These are phyloP conservation scores for Nemania sp. DNA, from an alignment of 2,329 filamentous ascomycete species.

Conservation along the genomic window DNA sequence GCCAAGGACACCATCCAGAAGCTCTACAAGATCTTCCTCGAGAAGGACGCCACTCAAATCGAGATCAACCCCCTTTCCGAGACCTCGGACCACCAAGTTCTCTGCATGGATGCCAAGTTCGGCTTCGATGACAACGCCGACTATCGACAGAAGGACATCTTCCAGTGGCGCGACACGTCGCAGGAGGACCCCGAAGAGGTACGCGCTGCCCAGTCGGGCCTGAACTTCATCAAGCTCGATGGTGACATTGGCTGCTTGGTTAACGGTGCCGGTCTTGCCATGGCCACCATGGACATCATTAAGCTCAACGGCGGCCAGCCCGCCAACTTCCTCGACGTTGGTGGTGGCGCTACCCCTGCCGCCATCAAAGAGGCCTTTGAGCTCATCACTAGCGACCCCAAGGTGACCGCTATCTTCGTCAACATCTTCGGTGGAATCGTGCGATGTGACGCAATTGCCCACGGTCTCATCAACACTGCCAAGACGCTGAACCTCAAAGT, in stretches of 20 bases:
- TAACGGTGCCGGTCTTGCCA: slow-evolving; percentile 98
- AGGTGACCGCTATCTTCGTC: slow-evolving; percentile 98
- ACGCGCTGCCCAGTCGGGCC: slow-evolving; percentile 87
- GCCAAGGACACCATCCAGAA: slow-evolving; percentile 97
- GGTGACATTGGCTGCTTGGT: slow-evolving; percentile 99
- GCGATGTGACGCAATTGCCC: slow-evolving; percentile 94
- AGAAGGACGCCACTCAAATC: slow-evolving; percentile 98
- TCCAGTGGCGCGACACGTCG: slow-evolving; percentile 87
- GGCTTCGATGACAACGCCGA: slow-evolving; percentile 99
- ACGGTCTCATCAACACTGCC: slow-evolving; percentile 93
- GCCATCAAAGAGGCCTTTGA: slow-evolving; percentile 98
- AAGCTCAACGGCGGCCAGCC: slow-evolving; percentile 96
- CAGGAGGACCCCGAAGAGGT: slow-evolving; percentile 99
- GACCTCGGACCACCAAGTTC: slow-evolving; percentile 96
- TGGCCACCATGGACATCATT: slow-evolving; percentile 99
- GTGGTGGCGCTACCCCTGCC: slow-evolving; percentile 93
- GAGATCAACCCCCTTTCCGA: slow-evolving; percentile 99
- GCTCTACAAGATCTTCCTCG: slow-evolving; percentile 97
- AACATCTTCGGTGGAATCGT: slow-evolving; percentile 99
- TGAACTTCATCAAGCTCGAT: slow-evolving; percentile 99
- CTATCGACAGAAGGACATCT: slow-evolving; percentile 96
- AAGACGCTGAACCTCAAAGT: slow-evolving; percentile 94
- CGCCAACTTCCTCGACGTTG: slow-evolving; percentile 98
- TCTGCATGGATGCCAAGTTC: slow-evolving; percentile 99
- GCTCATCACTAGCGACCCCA: slow-evolving; percentile 96